Evolutionary conservation across 1,139 yeast species (phyloP).

Genomic region (Candida sp.): DNA sequence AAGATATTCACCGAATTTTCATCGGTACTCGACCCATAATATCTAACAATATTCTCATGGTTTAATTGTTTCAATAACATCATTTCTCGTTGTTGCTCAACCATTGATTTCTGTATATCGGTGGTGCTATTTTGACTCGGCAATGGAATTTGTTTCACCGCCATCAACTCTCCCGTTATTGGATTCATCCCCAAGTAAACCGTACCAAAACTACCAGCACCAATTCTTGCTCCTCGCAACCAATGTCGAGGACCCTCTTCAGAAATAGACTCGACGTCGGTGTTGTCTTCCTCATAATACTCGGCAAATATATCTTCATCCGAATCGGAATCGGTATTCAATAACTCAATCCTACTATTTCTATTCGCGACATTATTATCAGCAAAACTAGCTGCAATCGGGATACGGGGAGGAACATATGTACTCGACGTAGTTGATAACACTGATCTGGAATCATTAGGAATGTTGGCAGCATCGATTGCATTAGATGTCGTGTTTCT

Average conservation of each 20-base stretch:
- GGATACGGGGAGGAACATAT: slow-evolving; percentile 20
- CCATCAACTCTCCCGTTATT: slow-evolving; percentile 92
- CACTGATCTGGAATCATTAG: slow-evolving; percentile 13
- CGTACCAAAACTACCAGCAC: slow-evolving; percentile 93
- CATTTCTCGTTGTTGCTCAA: slow-evolving; percentile 90
- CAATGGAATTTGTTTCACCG: slow-evolving; percentile 88
- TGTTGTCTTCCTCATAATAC: slow-evolving; percentile 16
- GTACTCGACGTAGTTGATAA: slow-evolving; percentile 9
- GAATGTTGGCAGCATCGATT: slow-evolving; percentile 1
- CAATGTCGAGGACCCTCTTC: slow-evolving; percentile 67
- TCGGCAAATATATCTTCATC: slow-evolving; percentile 18
- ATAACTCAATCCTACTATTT: slow-evolving; percentile 47
- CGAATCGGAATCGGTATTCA: slow-evolving; percentile 40
- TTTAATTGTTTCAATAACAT: slow-evolving; percentile 70
- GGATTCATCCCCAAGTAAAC: slow-evolving; percentile 93
- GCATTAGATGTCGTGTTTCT: slow-evolving; percentile 7
- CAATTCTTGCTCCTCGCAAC: slow-evolving; percentile 91
- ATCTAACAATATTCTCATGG: slow-evolving; percentile 91
- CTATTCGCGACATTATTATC: slow-evolving; percentile 29
- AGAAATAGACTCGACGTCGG: slow-evolving; percentile 14
- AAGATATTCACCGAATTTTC: slow-evolving; percentile 74
- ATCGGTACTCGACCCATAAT: slow-evolving; percentile 80
- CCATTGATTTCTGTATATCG: slow-evolving; percentile 57
- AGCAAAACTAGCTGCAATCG: slow-evolving; percentile 32
- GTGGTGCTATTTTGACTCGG: slow-evolving; percentile 38